Conservation (phyloP, 768 basidiomycete genomes). For the Fomitopsis pulvina region DNA sequence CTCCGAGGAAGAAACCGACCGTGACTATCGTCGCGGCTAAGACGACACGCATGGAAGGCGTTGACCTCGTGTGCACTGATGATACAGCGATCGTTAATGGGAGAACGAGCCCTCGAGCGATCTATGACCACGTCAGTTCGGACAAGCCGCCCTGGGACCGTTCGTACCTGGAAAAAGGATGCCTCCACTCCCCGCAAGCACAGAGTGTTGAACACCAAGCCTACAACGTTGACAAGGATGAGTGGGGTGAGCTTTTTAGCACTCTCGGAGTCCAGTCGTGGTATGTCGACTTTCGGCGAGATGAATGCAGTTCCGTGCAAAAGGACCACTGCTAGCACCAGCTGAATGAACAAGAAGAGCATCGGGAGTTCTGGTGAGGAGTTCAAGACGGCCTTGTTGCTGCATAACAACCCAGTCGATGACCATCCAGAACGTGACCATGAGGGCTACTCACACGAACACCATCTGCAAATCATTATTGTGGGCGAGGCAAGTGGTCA, state of each 20-base stretch:
- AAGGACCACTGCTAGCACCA: constrained; percentile 60
- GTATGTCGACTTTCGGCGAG: constrained; percentile 48
- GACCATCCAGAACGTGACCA: neutral
- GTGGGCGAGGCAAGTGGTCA: constrained; percentile 2
- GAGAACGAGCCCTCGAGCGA: constrained; percentile 78
- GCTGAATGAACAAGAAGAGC: constrained; percentile 60
- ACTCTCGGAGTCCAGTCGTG: constrained; percentile 41
- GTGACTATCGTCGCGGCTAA: constrained; percentile 59
- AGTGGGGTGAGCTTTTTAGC: constrained; percentile 58
- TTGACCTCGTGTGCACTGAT: constrained; percentile 45
- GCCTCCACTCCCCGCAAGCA: constrained; percentile 77
- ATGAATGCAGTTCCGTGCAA: constrained; percentile 49
- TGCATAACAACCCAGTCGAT: constrained; percentile 21
- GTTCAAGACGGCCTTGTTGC: constrained; percentile 73
- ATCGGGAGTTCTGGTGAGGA: constrained; percentile 60
- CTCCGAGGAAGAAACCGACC: constrained; percentile 70
- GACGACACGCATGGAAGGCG: constrained; percentile 50
- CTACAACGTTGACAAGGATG: constrained; percentile 63
- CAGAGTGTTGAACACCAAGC: constrained; percentile 73
- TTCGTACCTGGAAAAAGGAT: constrained; percentile 69
- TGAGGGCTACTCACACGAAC: constrained; percentile 32
- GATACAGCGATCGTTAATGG: constrained; percentile 78
- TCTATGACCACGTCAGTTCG: constrained; percentile 36
- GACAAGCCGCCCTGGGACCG: neutral
- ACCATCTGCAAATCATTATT: constrained; percentile 34